Evolutionary conservation across 306 rosid species (phyloP).

Genomic region (Citrullus colocynthis): DNA sequence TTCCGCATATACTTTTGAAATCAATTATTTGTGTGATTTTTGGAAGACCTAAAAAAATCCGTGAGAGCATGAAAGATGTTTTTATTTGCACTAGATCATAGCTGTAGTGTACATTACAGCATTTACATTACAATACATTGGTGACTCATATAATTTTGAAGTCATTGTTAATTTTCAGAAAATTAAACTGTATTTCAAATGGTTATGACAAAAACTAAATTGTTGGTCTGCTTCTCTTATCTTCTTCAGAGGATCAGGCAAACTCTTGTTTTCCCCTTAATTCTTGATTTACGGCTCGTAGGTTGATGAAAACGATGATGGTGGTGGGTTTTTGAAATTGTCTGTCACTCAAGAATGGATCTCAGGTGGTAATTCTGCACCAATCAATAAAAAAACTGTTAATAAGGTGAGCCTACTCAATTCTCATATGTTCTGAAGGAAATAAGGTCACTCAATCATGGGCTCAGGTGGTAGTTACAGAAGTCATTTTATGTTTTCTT

Average conservation of each 20-base stretch:
- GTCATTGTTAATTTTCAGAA: not conserved
- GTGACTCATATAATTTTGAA: not conserved
- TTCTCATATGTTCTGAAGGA: not conserved
- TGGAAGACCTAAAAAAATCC: not conserved
- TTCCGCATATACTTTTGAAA: not conserved
- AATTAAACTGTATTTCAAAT: not conserved
- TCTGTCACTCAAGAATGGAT: conserved; percentile 58
- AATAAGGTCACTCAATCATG: too few relatives aligned
- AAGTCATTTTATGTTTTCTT: not conserved
- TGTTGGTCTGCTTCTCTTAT: not conserved
- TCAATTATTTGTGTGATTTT: not conserved
- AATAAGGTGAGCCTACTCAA: conserved; percentile 40
- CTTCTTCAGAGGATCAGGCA: not conserved
- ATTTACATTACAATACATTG: not conserved
- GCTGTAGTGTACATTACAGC: not conserved
- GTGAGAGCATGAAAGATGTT: not conserved
- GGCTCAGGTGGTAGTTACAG: not conserved
- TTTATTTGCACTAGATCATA: not conserved
- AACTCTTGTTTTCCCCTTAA: not conserved
- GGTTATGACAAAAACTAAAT: not conserved
- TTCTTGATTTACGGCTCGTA: conserved; percentile 13
- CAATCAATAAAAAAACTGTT: conserved; percentile 42
- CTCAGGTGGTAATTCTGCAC: conserved; percentile 55
- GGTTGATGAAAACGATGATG: conserved; percentile 28
- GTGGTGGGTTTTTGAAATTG: conserved; percentile 66